Base-by-base conservation (phyloP, 2,329 filamentous ascomycete species). In the Ascochyta viciae-villosae region DNA sequence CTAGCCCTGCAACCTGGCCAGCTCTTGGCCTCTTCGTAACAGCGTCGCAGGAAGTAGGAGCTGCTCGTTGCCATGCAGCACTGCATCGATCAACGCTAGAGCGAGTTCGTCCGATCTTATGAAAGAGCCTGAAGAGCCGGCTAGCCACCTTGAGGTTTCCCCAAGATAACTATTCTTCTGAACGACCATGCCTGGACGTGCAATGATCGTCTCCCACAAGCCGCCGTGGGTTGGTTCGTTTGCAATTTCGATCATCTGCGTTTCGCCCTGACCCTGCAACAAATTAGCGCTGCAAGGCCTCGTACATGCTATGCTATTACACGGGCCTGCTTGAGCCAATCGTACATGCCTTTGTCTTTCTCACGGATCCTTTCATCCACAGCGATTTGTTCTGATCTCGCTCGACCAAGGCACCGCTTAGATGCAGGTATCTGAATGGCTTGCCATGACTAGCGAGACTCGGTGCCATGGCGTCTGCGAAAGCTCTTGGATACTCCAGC, bases 71-170 rank as follows among this genome's bases (percentile, higher is more conserved):
- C 55, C 57, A 26, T 62, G 50, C 40, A 58, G 45, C 27, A 58
- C 45, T 19, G 55, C 52, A 44, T 62, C 49, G 15, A 61, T 45
- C 39, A 61, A 42, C 26, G 62, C 61, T 33, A 64, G 44, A 13
- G 55, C 55, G 33, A 65, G 55, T 48, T 65, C 57, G 49, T 65
- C 64, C 46, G 63, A 60, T 45, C 43, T 54, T 33, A 66, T 62
- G 22, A 58, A 54, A 40, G 53, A 60, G 15, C 58, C 60, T 12
- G 57, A 63, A 15, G 55, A 46, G 37, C 54, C 57, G 23, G 58
- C 38, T 22, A 67, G 29, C 51, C 59, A 42, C 26, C 52, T 58
- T 2, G 49, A 55, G 16, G 49, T 39, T 29, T 58, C 53, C 22
- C 60, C 60, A 37, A 45, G 27, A 22, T 50, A 42, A n/a, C 38